A percentile compares a stretch with the other conserved stretches of the same genome.
Conservation (phyloP, 495 filamentous ascomycete species). For the Symbiotaphrina buchneri region DNA sequence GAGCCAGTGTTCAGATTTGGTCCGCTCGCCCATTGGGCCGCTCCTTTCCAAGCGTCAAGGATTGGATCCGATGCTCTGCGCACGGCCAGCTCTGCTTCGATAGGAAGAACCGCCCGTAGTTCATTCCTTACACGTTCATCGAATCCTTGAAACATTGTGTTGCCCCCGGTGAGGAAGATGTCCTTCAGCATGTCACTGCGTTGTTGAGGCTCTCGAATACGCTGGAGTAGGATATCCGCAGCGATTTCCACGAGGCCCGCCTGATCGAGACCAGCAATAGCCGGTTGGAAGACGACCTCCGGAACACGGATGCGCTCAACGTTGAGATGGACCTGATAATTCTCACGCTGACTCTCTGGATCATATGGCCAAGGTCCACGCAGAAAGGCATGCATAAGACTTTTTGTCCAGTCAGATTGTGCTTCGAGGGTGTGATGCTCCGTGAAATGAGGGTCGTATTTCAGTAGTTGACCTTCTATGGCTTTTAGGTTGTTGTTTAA, state of each 20-base stretch:
- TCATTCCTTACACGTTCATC: slow-evolving; percentile 61
- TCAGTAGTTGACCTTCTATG: slow-evolving; percentile 64
- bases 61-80: slow-evolving; percentile 49
- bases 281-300: slow-evolving; percentile 84
- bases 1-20: slow-evolving; percentile 20
- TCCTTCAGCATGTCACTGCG: slow-evolving; percentile 48
- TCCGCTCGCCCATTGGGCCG: slow-evolving; percentile 51
- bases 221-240: slow-evolving; percentile 60
- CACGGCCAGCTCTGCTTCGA: slow-evolving; percentile 37
- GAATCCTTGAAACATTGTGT: slow-evolving; percentile 66
- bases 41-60: slow-evolving; percentile 82
- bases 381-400: slow-evolving; percentile 67
- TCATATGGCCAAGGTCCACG: slow-evolving; percentile 77
- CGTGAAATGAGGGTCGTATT: slow-evolving; percentile 70
- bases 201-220: slow-evolving; percentile 34
- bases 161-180: slow-evolving; percentile 88
- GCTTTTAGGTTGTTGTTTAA: slow-evolving; percentile 42
- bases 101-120: slow-evolving; percentile 45
- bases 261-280: slow-evolving; percentile 90
- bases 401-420: slow-evolving; percentile 84
- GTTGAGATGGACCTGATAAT: slow-evolving; percentile 81
- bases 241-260: slow-evolving; percentile 82
- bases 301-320: slow-evolving; percentile 92
- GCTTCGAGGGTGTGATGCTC: slow-evolving; percentile 82
- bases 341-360: slow-evolving; percentile 52